These are phyloP conservation scores for Sordaria brevicollis DNA, from an alignment of 495 filamentous ascomycete species.

Conservation along the genomic window DNA sequence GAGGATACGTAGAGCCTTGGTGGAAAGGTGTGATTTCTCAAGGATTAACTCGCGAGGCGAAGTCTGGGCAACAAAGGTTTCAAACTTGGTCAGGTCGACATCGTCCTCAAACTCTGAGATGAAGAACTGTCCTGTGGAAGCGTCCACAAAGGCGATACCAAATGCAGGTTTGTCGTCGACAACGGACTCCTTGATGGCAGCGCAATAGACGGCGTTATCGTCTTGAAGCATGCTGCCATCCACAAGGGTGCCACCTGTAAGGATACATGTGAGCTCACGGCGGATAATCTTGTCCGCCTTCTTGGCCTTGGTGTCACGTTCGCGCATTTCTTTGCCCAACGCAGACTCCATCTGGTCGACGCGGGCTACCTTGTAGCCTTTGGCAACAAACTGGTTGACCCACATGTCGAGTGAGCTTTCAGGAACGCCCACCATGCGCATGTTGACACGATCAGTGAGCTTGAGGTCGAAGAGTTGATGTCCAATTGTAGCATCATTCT, in stretches of 20 bases:
- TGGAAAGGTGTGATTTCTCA: slow-evolving; percentile 78
- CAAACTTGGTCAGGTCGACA: slow-evolving; percentile 90
- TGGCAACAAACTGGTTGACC: slow-evolving; percentile 90
- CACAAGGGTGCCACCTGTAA: slow-evolving; percentile 86
- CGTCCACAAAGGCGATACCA: slow-evolving; percentile 90
- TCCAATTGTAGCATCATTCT: slow-evolving; percentile 95
- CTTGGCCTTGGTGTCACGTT: slow-evolving; percentile 51
- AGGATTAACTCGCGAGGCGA: slow-evolving; percentile 81
- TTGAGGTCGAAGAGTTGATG: slow-evolving; percentile 97
- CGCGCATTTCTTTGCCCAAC: slow-evolving; percentile 95
- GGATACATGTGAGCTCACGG: slow-evolving; percentile 79
- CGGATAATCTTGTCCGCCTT: slow-evolving; percentile 86
- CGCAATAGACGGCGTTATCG: slow-evolving; percentile 95
- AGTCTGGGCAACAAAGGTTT: slow-evolving; percentile 93
- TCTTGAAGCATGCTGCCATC: slow-evolving; percentile 96
- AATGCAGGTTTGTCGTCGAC: slow-evolving; percentile 71
- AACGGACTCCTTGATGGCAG: slow-evolving; percentile 84
- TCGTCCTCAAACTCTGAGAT: slow-evolving; percentile 88
- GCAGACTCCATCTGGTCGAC: slow-evolving; percentile 96
- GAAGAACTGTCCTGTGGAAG: slow-evolving; percentile 91
- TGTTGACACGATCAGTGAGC: slow-evolving; percentile 95
- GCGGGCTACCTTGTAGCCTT: slow-evolving; percentile 90
- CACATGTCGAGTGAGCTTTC: slow-evolving; percentile 84
- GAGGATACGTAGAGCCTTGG: slow-evolving; percentile 80
- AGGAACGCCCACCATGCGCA: slow-evolving; percentile 95